Evolutionary conservation across 805 yeast genomes (phyloP), one percentile per base, ranked within the genome.

Genomic region (Metschnikowia proteae): DNA sequence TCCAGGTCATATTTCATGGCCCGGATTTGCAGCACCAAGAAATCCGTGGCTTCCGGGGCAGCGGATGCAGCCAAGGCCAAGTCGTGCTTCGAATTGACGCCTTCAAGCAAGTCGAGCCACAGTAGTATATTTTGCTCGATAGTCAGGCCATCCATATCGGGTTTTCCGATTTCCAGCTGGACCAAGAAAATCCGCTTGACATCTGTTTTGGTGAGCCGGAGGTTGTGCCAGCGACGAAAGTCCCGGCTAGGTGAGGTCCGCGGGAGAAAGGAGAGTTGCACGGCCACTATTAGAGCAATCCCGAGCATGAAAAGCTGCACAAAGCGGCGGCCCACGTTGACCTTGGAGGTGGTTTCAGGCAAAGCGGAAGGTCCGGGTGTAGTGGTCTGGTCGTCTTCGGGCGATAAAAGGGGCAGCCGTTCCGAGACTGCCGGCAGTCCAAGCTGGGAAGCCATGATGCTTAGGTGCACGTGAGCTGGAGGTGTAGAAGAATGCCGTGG

Each of bases 231-330:
- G 43, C 96, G 69, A 57, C 92, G 76, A 58, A 86, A 80, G 64
- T 91, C 97, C 54, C 96, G 71, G 43, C 86, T 81, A 17, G 88
- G 69, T 2, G 96, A 87, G 1, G 97, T 88, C 49, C 96, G 66
- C 1, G 96, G 97, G 11, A 89, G 71, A 62, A 90, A 90, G 0
- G 84, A 80, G 43, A 88, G 70, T 36, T 86, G 80, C 60, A 86
- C 81, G 2, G 78, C 71, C 11, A 80, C 59, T 32, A 82, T 65
- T 41, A 82, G 80, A 2, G 74, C 46, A 2, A 81, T 51, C 1
- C 88, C 86, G 23, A 80, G 60, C 0, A 70, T 60, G 41, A 75
- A 67, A 51, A 75, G 73, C 55, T 75, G 68, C 63, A 76, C 65
- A 48, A 82, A 74, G n/a, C 73, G 58, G 17, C 35, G 42, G 7